A percentile compares a stretch with the other conserved stretches of the same genome.
Conservation (phyloP, 257 asterid species). For the Gardenia jasminoides region DNA sequence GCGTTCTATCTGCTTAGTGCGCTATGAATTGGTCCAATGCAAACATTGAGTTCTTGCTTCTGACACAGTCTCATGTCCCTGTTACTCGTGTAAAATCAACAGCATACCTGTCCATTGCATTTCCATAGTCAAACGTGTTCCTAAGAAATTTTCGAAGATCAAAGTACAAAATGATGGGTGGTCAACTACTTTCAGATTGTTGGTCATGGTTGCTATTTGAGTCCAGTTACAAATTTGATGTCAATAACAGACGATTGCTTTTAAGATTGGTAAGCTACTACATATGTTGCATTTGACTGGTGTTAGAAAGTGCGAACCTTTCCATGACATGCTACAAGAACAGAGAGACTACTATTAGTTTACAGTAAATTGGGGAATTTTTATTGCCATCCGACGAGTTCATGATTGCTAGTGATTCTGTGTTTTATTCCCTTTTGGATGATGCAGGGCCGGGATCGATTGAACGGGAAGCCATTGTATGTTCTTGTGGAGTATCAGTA, state of each 20-base stretch:
- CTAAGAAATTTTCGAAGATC: not conserved
- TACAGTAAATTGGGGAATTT: not conserved
- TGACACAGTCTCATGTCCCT: not conserved
- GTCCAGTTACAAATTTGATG: not conserved
- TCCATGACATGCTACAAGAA: not conserved
- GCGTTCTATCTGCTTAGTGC: not conserved
- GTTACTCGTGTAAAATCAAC: not conserved
- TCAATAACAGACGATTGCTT: not conserved
- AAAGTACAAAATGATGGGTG: not conserved
- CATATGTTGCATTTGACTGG: not conserved
- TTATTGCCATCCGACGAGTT: not conserved
- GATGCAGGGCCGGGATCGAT: constrained; percentile 57
- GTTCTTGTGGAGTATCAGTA: constrained; percentile 71
- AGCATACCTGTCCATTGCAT: not conserved
- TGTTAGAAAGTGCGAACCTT: not conserved
- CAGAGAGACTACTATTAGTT: not conserved
- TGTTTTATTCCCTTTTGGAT: not conserved
- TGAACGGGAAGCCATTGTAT: constrained; percentile 68
- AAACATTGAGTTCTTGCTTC: not conserved
- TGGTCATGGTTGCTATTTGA: not conserved
- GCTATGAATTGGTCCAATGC: not conserved
- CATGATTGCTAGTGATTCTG: not conserved
- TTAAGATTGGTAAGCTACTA: not conserved
- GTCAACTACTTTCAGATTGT: not conserved
- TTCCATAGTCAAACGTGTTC: not conserved